A percentile compares a stretch with the other conserved stretches of the same genome.
phyloP scores from a whole-genome alignment of 2,329 filamentous ascomycete species.

The Hymenoscyphus fraxineus region DNA sequence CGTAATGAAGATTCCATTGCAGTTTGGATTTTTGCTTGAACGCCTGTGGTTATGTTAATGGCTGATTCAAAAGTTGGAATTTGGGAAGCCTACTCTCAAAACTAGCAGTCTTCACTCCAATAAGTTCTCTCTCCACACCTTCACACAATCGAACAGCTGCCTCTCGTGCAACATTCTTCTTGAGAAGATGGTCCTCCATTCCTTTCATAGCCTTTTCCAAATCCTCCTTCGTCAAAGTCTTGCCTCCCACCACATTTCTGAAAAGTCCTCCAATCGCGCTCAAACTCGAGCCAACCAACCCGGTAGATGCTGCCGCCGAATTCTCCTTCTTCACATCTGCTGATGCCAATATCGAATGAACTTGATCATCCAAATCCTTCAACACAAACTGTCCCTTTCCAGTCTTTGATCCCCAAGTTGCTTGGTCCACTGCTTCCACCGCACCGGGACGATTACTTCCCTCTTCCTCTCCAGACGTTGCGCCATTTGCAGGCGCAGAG shows the following conservation, averaged over 20 bases:
- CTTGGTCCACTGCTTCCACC: conserved; percentile 71
- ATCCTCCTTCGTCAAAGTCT: conserved; percentile 83
- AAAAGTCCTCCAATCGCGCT: conserved; percentile 85
- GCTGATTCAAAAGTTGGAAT: neutral
- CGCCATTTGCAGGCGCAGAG: conserved; percentile 58
- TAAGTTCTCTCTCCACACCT: conserved; percentile 82
- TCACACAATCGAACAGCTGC: conserved; percentile 88
- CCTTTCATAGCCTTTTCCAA: conserved; percentile 88
- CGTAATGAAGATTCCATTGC: conserved; percentile 90
- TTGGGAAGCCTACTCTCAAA: conserved; percentile 63
- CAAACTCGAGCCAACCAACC: conserved; percentile 74
- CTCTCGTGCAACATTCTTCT: conserved; percentile 95
- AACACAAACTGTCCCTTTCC: conserved; percentile 89
- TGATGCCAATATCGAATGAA: conserved; percentile 80
- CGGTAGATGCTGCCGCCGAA: conserved; percentile 44
- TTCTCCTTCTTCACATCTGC: conserved; percentile 63
- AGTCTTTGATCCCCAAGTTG: conserved; percentile 80
- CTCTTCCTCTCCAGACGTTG: conserved; percentile 51
- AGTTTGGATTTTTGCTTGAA: conserved; percentile 75
- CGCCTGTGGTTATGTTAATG: conserved; percentile 44
- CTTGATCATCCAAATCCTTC: conserved; percentile 89
- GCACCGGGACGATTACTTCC: conserved; percentile 50
- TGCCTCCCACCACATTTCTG: conserved; percentile 91
- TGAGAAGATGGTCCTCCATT: conserved; percentile 91
- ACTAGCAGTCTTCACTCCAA: conserved; percentile 85